Evolutionary conservation across 176 grass and related monocot genomes (phyloP), one percentile per base, ranked within the genome.

Genomic region (Eleusine indica): DNA sequence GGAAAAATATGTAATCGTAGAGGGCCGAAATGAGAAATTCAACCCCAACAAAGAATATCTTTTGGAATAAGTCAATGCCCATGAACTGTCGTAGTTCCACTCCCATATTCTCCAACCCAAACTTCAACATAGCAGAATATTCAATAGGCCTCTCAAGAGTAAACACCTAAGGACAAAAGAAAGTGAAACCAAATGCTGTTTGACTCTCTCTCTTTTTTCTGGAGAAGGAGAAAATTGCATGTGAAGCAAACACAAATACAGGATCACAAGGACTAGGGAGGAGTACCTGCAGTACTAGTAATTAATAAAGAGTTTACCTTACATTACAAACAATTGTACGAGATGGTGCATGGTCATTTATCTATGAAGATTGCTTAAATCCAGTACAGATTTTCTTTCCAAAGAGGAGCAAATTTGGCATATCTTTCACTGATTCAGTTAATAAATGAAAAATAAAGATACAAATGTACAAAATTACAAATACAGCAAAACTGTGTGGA

Each of bases 11-110:
- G 28, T 2, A 86, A 73, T 75, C 0, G 4, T 21, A 25, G 22
- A 22, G 79, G 83, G 16, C 29, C 1, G 7, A 0, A 9, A 57
- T 18, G 60, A 19, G 60, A 83, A 77, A 75, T 28, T 25, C 40
- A 16, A 22, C 17, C 18, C 19, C 8, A 75, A 30, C 32, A 43
- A 84, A 70, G 74, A 89, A 89, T 82, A 80, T 87, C 77, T 49
- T 51, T 41, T 21, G 61, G 84, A 67, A 84, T 49, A 85, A 77
- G 87, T 91, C 86, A 80, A 85, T 70, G 92, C 52, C 40, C 47
- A 79, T 18, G 68, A 90, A 44, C 73, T 48, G n/a, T 71, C 44
- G 13, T 22, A 77, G 65, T 83, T 67, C 44, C 67, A 66, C 82
- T 29, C 11, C 15, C 43, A 71, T 29, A 21, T 43, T 70, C 57